These are phyloP conservation scores for Austroboletus eburneus DNA, from an alignment of 768 basidiomycete genomes.

Conservation along the genomic window DNA sequence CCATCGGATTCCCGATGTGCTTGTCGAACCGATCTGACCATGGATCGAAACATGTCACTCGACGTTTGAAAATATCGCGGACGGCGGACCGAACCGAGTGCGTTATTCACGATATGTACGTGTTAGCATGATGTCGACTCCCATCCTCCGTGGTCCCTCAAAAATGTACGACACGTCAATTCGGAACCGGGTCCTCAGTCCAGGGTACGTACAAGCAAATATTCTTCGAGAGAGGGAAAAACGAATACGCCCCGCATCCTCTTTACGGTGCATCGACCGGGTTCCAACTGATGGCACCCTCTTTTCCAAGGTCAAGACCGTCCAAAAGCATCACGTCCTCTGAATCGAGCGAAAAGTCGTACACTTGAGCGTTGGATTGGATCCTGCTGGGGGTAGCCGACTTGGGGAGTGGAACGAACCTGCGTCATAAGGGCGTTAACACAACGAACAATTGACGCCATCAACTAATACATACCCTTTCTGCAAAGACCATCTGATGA, in stretches of 20 bases:
- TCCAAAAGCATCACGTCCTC: conserved; percentile 69
- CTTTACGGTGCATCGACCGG: conserved; percentile 52
- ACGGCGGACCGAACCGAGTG: no score
- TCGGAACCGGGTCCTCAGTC: background rate
- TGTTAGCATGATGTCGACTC: no score
- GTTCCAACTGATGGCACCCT: conserved; percentile 81
- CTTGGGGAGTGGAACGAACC: conserved; percentile 82
- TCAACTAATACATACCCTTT: conserved; percentile 62
- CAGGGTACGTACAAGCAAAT: no score
- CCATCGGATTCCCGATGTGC: no score
- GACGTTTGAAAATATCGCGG: no score
- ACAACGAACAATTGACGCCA: no score
- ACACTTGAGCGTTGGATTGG: conserved; percentile 66
- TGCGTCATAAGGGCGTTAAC: no score
- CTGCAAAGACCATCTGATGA: conserved; percentile 90
- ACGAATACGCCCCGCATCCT: conserved; percentile 11
- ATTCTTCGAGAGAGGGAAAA: no score
- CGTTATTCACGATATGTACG: no score
- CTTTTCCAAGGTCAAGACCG: conserved; percentile 64
- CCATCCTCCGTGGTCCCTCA: no score
- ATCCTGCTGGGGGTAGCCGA: conserved; percentile 70
- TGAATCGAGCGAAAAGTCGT: conserved; percentile 62
- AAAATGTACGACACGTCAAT: background rate
- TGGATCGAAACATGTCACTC: no score
- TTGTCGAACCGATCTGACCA: no score